These are phyloP conservation scores for Plenodomus biglobosus DNA, from an alignment of 2,329 filamentous ascomycete genomes.

Conservation along the genomic window DNA sequence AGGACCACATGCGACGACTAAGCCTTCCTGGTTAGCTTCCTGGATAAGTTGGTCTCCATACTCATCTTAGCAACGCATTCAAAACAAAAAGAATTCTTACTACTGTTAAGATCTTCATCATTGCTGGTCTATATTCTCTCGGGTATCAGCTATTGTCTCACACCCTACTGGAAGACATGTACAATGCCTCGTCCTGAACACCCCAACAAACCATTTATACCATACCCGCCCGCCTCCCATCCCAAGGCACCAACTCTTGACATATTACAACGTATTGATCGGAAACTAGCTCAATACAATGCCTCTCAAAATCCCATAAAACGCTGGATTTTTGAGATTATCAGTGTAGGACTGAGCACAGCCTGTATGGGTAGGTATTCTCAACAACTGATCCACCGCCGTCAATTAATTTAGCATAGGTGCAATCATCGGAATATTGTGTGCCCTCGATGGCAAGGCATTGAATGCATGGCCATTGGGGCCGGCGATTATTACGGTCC, in stretches of 20 bases:
- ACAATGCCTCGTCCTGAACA: too few relatives aligned
- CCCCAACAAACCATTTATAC: too few relatives aligned
- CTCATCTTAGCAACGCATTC: too few relatives aligned
- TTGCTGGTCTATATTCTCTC: too few relatives aligned
- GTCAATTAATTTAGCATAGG: neutral
- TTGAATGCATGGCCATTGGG: slow-evolving; percentile 37
- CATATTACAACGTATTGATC: slow-evolving; percentile 23
- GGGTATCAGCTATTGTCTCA: too few relatives aligned
- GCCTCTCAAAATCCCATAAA: slow-evolving; percentile 19
- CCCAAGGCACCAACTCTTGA: slow-evolving; percentile 4
- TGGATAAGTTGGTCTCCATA: too few relatives aligned
- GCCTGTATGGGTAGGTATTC: slow-evolving; percentile 7
- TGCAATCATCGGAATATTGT: slow-evolving; percentile 39
- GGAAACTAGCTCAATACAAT: slow-evolving; percentile 25
- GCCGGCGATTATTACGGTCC: slow-evolving; percentile 20
- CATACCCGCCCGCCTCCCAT: too few relatives aligned
- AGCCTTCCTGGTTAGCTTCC: too few relatives aligned
- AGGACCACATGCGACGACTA: too few relatives aligned
- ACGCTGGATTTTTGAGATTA: slow-evolving; percentile 34
- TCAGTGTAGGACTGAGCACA: slow-evolving; percentile 15
- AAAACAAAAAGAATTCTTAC: too few relatives aligned
- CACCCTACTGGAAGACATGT: too few relatives aligned
- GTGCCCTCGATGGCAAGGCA: slow-evolving; percentile 26
- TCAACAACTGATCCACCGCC: neutral
- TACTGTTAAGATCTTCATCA: too few relatives aligned